phyloP scores from a whole-genome alignment of 305 asterid genomes.

The Rubia tinctorum region DNA sequence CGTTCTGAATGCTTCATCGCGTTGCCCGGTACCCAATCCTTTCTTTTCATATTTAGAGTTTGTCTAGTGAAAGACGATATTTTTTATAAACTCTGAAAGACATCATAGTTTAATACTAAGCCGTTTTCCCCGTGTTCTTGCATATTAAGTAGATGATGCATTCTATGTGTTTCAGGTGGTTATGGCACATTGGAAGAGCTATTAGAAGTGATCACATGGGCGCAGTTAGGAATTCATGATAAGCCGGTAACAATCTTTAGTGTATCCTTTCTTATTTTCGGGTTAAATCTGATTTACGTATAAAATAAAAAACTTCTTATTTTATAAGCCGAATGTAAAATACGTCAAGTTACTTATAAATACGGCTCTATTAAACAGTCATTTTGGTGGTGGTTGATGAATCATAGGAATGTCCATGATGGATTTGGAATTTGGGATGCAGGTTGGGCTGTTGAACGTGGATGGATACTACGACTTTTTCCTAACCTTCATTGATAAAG shows the following conservation, averaged over 20 bases:
- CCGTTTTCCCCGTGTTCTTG: no score
- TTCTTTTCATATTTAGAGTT: background rate
- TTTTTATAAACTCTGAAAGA: no score
- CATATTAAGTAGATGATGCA: no score
- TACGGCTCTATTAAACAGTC: no score
- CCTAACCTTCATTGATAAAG: conserved; percentile 69
- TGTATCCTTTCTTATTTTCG: no score
- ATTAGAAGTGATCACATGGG: conserved; percentile 70
- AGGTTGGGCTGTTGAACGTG: conserved; percentile 80
- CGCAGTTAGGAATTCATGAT: conserved; percentile 70
- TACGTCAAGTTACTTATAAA: no score
- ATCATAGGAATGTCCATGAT: background rate
- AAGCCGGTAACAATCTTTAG: conserved; percentile 78
- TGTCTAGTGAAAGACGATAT: no score
- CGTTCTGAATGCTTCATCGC: conserved; percentile 76
- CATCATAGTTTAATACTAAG: no score
- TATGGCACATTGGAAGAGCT: conserved; percentile 79
- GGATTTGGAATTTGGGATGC: conserved; percentile 8
- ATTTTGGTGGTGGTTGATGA: no score
- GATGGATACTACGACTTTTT: conserved; percentile 67
- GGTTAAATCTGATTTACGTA: no score
- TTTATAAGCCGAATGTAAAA: no score
- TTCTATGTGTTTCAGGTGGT: conserved; percentile 47
- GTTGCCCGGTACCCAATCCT: conserved; percentile 45
- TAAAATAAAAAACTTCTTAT: no score